These are phyloP conservation scores for Amphicarpaea edgeworthii DNA, from an alignment of 306 rosid species.

Conservation along the genomic window DNA sequence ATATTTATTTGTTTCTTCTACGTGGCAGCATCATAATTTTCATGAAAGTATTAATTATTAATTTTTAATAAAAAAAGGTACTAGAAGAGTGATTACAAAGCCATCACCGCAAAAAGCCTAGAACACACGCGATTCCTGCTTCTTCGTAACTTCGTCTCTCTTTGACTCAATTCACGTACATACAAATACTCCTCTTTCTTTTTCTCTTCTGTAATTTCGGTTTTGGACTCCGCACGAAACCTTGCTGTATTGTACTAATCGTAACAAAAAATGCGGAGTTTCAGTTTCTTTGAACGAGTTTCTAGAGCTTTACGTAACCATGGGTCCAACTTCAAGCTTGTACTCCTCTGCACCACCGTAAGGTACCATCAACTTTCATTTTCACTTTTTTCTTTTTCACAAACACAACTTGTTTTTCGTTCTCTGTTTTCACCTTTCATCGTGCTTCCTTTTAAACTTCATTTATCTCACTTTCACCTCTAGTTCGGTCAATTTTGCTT, in stretches of 20 bases:
- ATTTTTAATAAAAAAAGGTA: background rate
- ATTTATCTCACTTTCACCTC: background rate
- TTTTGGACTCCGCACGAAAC: constrained; percentile 32
- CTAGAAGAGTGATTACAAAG: background rate
- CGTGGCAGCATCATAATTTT: background rate
- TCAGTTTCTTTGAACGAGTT: constrained; percentile 55
- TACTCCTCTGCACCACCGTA: constrained; percentile 75
- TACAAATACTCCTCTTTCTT: background rate
- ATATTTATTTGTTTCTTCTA: too few species aligned
- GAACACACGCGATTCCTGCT: constrained; percentile 24
- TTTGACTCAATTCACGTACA: constrained; percentile 4
- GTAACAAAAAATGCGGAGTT: constrained; percentile 56
- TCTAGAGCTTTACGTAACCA: constrained; percentile 62
- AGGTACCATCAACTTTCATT: constrained; percentile 57
- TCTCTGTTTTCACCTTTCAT: background rate
- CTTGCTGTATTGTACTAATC: background rate
- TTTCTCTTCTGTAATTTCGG: constrained; percentile 28
- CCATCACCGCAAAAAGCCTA: background rate
- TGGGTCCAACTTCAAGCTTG: constrained; percentile 67
- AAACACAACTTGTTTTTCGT: background rate
- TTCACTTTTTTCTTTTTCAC: background rate
- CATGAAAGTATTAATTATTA: background rate
- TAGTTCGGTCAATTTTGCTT: background rate
- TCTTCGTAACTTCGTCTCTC: constrained; percentile 31
- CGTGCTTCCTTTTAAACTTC: background rate